phyloP scores from a whole-genome alignment of 768 basidiomycete species.

The Rhizopogon salebrosus region DNA sequence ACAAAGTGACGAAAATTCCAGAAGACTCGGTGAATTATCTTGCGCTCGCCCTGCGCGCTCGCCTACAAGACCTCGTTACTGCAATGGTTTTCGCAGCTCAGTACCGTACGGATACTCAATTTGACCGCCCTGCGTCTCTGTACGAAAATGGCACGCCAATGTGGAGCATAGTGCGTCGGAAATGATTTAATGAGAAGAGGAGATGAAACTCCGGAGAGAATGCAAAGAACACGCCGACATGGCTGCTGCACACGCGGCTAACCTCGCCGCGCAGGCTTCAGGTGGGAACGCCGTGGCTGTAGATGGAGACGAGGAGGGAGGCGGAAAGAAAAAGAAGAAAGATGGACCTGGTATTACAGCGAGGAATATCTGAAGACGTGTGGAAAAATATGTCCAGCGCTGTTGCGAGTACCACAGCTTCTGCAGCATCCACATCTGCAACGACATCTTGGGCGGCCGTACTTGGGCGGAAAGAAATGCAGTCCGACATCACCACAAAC shows the following conservation, averaged over 20 bases:
- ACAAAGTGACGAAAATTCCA: conserved; percentile 63
- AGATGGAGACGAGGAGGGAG: conserved; percentile 48
- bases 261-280: conserved; percentile 52
- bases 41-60: conserved; percentile 70
- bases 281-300: conserved; percentile 26
- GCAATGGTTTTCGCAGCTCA: conserved; percentile 63
- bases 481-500: conserved; percentile 26
- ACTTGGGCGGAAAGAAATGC: conserved; percentile 50
- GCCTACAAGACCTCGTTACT: conserved; percentile 64
- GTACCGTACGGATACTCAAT: conserved; percentile 69
- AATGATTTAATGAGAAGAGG: conserved; percentile 79
- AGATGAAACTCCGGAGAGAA: conserved; percentile 67
- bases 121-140: conserved; percentile 57
- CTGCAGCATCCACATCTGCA: conserved; percentile 25
- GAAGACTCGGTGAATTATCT: conserved; percentile 75
- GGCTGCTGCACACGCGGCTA: conserved; percentile 64
- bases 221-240: conserved; percentile 73
- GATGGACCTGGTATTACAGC: conserved; percentile 82
- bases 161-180: conserved; percentile 81
- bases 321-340: conserved; percentile 75
- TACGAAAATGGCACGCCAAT: conserved; percentile 70
- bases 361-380: conserved; percentile 83
- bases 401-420: conserved; percentile 54
- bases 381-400: conserved; percentile 90
- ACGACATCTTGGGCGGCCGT: conserved; percentile 54